These are phyloP conservation scores for Bruguiera gymnorhiza DNA, from an alignment of 345 rosid species.

Conservation along the genomic window DNA sequence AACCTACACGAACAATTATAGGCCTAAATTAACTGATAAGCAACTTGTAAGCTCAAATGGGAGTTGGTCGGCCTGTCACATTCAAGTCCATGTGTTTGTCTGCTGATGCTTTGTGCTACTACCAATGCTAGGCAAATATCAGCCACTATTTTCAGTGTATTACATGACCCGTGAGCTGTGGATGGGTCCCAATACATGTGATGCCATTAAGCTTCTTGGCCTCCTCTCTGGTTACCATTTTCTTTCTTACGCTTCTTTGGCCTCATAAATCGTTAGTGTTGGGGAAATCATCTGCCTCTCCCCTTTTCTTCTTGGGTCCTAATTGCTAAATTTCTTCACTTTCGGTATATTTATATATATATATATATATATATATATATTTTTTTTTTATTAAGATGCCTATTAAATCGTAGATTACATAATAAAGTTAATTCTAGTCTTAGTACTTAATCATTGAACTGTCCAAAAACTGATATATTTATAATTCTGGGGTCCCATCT, in stretches of 20 bases:
- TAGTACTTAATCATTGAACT: no score
- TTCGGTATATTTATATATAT: no score
- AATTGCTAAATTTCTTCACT: no score
- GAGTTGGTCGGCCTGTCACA: constrained; percentile 3
- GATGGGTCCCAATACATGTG: constrained; percentile 34
- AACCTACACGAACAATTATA: no score
- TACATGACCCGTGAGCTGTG: constrained; percentile 13
- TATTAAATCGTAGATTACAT: no score
- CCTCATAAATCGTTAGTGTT: neutral
- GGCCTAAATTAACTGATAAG: neutral
- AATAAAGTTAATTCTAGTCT: no score
- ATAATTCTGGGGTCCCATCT: no score
- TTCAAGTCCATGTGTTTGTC: neutral
- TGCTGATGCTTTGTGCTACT: neutral
- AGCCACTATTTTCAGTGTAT: constrained; percentile 7
- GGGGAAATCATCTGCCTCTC: no score
- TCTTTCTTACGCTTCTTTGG: neutral
- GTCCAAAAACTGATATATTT: no score
- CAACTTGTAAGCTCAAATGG: neutral
- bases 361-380: no score
- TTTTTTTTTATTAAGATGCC: no score
- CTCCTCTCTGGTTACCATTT: neutral
- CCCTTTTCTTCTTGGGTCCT: no score
- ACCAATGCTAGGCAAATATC: neutral
- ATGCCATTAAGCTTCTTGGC: constrained; percentile 20